phyloP scores from a whole-genome alignment of 1,139 yeast species.

The Debaryomyces robertsiae region DNA sequence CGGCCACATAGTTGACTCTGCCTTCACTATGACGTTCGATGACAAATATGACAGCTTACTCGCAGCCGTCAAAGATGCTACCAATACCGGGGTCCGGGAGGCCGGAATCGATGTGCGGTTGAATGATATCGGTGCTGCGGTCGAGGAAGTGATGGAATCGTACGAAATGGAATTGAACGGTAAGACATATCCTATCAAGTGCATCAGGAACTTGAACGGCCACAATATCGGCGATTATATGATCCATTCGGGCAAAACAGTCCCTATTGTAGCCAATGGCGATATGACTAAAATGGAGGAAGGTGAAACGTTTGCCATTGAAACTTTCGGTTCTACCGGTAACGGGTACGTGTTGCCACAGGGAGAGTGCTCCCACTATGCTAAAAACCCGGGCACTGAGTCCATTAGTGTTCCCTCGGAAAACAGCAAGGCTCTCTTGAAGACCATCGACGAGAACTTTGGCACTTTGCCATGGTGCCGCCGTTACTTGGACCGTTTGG shows the following conservation, averaged over 20 bases:
- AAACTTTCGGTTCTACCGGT: constrained; percentile 97
- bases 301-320: constrained; percentile 97
- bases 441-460: constrained; percentile 73
- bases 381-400: constrained; percentile 54
- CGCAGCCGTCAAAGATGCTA: constrained; percentile 87
- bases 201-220: constrained; percentile 91
- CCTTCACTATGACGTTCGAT: constrained; percentile 89
- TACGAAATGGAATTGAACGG: constrained; percentile 93
- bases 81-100: constrained; percentile 88
- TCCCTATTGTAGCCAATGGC: constrained; percentile 91
- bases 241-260: constrained; percentile 94
- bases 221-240: constrained; percentile 83
- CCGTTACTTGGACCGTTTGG: constrained; percentile 86
- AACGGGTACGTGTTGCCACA: constrained; percentile 81
- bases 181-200: constrained; percentile 78
- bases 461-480: constrained; percentile 98
- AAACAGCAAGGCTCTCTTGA: constrained; percentile 66
- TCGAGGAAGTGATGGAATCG: constrained; percentile 97
- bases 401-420: constrained; percentile 54
- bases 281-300: constrained; percentile 98
- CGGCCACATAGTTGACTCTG: constrained; percentile 94
- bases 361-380: constrained; percentile 96
- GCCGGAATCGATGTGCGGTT: constrained; percentile 96
- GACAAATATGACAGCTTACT: constrained; percentile 78
- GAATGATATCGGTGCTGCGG: constrained; percentile 93